Percentiles rank a stretch among this genome's conserved stretches.
Conservation (phyloP, 495 filamentous ascomycete species). For the Aspergillus sparsus region DNA sequence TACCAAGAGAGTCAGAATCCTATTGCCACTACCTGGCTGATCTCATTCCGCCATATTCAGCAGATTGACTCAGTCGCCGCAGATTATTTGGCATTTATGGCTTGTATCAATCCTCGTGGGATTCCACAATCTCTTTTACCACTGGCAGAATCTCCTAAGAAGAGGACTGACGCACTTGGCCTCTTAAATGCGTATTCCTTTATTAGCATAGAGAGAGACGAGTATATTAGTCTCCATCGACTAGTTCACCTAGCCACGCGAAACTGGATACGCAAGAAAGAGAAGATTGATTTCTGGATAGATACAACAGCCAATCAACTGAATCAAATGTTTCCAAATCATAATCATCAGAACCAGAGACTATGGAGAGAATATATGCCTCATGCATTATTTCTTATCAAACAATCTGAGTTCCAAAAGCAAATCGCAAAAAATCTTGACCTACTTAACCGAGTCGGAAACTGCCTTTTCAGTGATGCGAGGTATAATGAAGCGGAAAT, state of each 20-base stretch:
- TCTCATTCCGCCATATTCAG: conserved; percentile 53
- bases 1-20: conserved; percentile 50
- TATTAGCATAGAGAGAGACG: conserved; percentile 15
- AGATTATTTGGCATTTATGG: conserved; percentile 44
- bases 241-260: conserved; percentile 27
- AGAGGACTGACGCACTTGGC: conserved; percentile 22
- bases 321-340: neutral
- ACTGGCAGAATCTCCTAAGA: conserved; percentile 4
- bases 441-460: neutral
- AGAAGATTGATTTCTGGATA: neutral
- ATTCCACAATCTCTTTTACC: conserved; percentile 33
- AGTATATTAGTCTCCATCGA: conserved; percentile 20
- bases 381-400: neutral
- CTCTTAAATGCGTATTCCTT: conserved; percentile 29
- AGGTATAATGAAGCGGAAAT: neutral
- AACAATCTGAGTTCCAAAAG: neutral
- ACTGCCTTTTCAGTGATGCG: neutral
- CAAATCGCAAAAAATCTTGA: neutral
- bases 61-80: conserved; percentile 31
- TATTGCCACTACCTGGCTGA: conserved; percentile 56
- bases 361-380: conserved; percentile 11
- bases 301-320: neutral
- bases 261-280: conserved; percentile 15
- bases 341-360: neutral
- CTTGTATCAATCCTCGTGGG: conserved; percentile 38